Evolutionary conservation across 192 early-diverging fungal genomes (phyloP).

Genomic region (Podila verticillata): DNA sequence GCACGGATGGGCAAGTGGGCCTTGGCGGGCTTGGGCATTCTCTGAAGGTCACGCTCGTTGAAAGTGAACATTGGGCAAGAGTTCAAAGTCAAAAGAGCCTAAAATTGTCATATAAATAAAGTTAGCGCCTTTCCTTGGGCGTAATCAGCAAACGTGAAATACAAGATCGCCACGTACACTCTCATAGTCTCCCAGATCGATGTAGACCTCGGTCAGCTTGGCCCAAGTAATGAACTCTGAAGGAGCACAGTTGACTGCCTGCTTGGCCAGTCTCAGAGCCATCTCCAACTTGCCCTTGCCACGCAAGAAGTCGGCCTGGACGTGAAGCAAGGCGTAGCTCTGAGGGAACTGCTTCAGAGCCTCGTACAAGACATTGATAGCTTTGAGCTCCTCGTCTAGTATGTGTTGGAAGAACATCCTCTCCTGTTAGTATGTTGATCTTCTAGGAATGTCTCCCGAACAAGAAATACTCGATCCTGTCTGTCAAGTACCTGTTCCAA

Average conservation of each 20-base stretch:
- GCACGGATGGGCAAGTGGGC: constrained; percentile 90
- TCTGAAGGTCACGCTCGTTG: constrained; percentile 85
- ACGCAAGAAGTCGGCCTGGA: constrained; percentile 87
- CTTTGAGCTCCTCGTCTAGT: constrained; percentile 93
- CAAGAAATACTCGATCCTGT: no score
- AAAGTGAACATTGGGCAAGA: constrained; percentile 99
- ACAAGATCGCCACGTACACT: constrained; percentile 57
- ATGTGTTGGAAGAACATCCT: background rate
- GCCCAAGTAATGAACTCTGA: constrained; percentile 97
- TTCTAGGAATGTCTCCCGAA: no score
- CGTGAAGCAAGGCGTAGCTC: constrained; percentile 87
- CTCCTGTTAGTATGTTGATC: no score
- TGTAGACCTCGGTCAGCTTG: constrained; percentile 93
- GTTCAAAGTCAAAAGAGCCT: constrained; percentile 95
- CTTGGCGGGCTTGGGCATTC: constrained; percentile 90
- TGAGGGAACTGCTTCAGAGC: constrained; percentile 80
- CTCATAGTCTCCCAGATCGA: constrained; percentile 85
- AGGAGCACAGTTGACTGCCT: constrained; percentile 93
- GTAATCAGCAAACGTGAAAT: no score
- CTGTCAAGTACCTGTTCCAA: constrained; percentile 58
- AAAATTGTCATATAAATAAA: constrained; percentile 4
- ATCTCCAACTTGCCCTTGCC: constrained; percentile 73
- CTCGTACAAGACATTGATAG: constrained; percentile 87
- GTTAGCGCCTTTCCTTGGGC: background rate
- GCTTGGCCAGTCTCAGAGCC: constrained; percentile 88